phyloP scores from a whole-genome alignment of 345 rosid genomes.

The Excoecaria agallocha region DNA sequence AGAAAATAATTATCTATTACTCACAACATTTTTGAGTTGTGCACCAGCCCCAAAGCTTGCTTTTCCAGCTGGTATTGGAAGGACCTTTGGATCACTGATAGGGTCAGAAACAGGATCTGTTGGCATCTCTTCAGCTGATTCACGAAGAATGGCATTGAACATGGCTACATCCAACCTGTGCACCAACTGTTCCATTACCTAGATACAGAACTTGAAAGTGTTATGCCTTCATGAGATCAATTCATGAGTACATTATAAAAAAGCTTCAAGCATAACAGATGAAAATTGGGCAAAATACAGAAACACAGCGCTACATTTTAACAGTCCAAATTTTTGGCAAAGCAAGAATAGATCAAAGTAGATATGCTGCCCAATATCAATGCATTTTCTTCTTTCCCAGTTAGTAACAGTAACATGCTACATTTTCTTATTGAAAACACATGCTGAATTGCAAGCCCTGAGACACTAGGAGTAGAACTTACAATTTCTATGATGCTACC shows the following conservation, averaged over 20 bases:
- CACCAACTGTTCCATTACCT: conserved; percentile 94
- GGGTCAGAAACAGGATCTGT: conserved; percentile 97
- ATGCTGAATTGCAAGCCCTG: neutral
- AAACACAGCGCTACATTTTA: neutral
- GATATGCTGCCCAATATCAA: no score
- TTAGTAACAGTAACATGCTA: neutral
- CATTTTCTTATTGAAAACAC: neutral
- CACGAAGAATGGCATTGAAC: conserved; percentile 97
- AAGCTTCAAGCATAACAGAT: neutral
- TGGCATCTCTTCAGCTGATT: conserved; percentile 93
- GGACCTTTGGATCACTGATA: conserved; percentile 78
- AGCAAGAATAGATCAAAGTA: conserved; percentile 1
- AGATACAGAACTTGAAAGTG: conserved; percentile 18
- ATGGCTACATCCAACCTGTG: conserved; percentile 88
- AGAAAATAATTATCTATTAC: conserved; percentile 19
- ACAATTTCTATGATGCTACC: neutral
- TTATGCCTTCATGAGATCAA: neutral
- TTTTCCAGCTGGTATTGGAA: conserved; percentile 85
- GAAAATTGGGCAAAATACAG: neutral
- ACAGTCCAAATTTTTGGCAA: neutral
- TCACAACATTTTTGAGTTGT: conserved; percentile 88
- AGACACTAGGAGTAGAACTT: neutral
- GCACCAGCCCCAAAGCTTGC: conserved; percentile 90
- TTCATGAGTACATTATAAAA: conserved; percentile 14
- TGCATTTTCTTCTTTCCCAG: neutral